Percentiles rank a stretch among this genome's conserved stretches.
These are phyloP conservation scores for Acanthamoeba royreba DNA, from an alignment of 208 protist species.

Conservation along the genomic window DNA sequence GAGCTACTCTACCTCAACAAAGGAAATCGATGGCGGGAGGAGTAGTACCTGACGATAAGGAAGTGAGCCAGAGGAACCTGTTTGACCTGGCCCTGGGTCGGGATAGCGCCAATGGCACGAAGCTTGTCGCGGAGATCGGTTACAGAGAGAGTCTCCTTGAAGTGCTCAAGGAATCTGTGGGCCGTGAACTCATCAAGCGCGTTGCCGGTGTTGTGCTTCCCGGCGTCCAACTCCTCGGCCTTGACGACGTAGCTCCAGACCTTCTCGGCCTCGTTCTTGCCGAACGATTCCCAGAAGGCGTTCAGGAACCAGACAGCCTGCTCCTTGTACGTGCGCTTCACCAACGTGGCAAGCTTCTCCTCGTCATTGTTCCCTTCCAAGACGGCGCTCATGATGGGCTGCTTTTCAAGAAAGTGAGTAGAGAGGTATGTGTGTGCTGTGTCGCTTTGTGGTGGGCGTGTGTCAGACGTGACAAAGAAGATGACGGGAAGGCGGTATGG, in stretches of 20 bases:
- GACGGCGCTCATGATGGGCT: background rate
- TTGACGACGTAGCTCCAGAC: conserved; percentile 28
- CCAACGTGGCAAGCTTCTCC: background rate
- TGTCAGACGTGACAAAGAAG: no score
- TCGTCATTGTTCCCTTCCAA: background rate
- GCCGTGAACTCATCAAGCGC: conserved; percentile 37
- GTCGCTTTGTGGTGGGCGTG: background rate
- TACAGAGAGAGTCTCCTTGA: conserved; percentile 52
- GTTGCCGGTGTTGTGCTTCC: background rate
- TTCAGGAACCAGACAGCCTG: conserved; percentile 60
- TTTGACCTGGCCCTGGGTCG: no score
- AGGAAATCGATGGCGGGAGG: background rate
- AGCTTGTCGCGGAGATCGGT: conserved; percentile 46
- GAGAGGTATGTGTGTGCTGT: no score
- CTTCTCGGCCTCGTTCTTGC: background rate
- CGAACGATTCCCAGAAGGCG: conserved; percentile 31
- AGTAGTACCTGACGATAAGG: conserved; percentile 28
- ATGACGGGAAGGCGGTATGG: no score
- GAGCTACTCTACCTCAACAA: background rate
- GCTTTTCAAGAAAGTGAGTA: background rate
- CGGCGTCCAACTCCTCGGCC: background rate
- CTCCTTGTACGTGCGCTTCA: background rate
- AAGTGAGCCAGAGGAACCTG: background rate
- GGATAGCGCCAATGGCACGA: background rate
- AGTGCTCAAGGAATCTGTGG: conserved; percentile 51